Evolutionary conservation across 2,329 filamentous ascomycete species (phyloP), one percentile per base, ranked within the genome.

Genomic region (Hirsutella minnesotensis): DNA sequence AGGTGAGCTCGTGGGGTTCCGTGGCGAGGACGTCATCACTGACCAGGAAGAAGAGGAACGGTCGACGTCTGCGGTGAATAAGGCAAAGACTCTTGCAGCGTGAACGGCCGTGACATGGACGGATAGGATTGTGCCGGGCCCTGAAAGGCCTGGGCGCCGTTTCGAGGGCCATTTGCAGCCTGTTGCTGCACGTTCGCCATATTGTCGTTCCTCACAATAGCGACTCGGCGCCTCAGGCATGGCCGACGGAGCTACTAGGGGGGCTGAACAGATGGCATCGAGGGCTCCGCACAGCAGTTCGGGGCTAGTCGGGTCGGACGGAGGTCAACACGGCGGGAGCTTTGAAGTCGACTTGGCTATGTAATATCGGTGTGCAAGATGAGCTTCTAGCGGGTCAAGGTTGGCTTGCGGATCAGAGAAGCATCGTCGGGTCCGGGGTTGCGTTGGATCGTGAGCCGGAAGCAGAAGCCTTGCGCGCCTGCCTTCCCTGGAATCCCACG

Each of bases 41-140:
- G 63, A 88, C 86, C 79, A 51, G 83, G 75, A 59, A 83, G 77
- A 60, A 90, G 86, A 3, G 86, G 85, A 41, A 86, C 73, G 39
- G 89, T 82, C 3, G 84, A 87, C 39, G 81, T 85, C 57, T 90
- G 81, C 20, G 86, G 86, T 41, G 85, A 86, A 62, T 81, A 89
- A n/a, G 84, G 83, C 38, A 92, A 69, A 24, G 85, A 85, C 56
- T 92, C 83, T 44, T 82, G 75, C 12, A 92, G 73, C 3, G 74
- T 75, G 56, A 81, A 78, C 1, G 79, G 70, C 43, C 69, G 60
- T 33, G 56, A 48, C 29, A 61, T 55, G 33, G 53, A 42, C 18
- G 52, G 49, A 40, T 50, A 54, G 24, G 51, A 42, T 40, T 56
- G 49, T 15, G 47, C 38, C 38, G 48, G 49, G 42, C 48, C 51